A percentile compares a stretch with the other conserved stretches of the same genome.
These are phyloP conservation scores for Arthrobotrys sphaeroides DNA, from an alignment of 2,329 filamentous ascomycete genomes.

Conservation along the genomic window DNA sequence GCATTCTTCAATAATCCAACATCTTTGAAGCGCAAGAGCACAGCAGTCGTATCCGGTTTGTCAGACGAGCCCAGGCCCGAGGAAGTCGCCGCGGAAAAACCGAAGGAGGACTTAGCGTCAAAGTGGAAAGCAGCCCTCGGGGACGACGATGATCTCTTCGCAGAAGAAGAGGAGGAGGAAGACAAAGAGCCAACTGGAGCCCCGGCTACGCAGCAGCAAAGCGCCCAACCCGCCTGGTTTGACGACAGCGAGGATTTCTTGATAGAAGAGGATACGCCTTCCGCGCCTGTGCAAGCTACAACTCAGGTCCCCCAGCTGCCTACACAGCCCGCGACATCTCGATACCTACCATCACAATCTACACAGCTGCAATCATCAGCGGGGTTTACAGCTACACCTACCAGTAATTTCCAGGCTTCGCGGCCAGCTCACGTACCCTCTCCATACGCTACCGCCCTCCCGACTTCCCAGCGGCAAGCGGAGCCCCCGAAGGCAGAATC, in stretches of 20 bases:
- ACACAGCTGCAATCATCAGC: conserved; percentile 59
- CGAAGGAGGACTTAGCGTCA: conserved; percentile 12
- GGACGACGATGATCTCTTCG: conserved; percentile 72
- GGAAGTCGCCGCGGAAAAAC: neutral
- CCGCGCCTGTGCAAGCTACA: conserved; percentile 56
- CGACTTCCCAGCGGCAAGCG: conserved; percentile 63
- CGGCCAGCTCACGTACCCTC: conserved; percentile 57
- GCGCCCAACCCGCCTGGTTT: conserved; percentile 71
- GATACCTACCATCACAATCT: conserved; percentile 56
- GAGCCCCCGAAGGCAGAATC: conserved; percentile 72
- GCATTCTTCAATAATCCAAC: conserved; percentile 43
- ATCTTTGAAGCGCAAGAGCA: conserved; percentile 33
- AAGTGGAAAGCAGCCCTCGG: conserved; percentile 76
- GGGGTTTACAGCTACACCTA: conserved; percentile 55
- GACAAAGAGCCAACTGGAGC: conserved; percentile 63
- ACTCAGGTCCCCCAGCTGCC: conserved; percentile 57
- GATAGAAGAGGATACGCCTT: conserved; percentile 66
- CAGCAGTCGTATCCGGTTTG: conserved; percentile 22
- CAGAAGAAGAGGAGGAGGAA: conserved; percentile 62
- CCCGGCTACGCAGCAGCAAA: conserved; percentile 66
- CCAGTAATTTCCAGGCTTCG: conserved; percentile 54
- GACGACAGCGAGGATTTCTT: conserved; percentile 89
- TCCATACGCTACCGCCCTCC: conserved; percentile 55
- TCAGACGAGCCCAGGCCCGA: neutral
- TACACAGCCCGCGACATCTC: conserved; percentile 54